A percentile compares a stretch with the other conserved stretches of the same genome.
Evolutionary conservation across 495 filamentous ascomycete species (phyloP).

Genomic region (Jackrogersella minutella): DNA sequence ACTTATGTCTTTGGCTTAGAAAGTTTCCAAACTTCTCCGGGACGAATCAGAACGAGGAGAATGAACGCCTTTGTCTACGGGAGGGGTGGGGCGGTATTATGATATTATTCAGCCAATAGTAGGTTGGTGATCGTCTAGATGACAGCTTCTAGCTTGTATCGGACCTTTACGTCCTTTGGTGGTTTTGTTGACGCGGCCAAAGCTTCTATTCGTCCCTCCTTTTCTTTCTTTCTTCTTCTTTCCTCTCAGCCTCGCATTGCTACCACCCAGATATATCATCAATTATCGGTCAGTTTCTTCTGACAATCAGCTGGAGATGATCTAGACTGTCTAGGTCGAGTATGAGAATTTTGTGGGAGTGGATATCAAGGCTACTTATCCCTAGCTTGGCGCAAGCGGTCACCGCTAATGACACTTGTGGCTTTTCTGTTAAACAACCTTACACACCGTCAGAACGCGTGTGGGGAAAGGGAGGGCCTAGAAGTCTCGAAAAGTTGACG

Average conservation of each 20-base stretch:
- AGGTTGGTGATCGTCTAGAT: slow-evolving; percentile 21
- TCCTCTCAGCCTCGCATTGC: slow-evolving; percentile 28
- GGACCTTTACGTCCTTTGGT: slow-evolving; percentile 10
- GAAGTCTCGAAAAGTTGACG: neutral
- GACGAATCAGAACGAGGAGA: slow-evolving; percentile 10
- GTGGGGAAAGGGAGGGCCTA: slow-evolving; percentile 19
- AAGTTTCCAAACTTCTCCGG: neutral
- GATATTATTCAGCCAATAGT: slow-evolving; percentile 16
- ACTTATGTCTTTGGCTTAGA: neutral
- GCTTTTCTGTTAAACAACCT: neutral
- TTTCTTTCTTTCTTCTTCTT: too few relatives aligned
- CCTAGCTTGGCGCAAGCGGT: too few relatives aligned
- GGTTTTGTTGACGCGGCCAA: slow-evolving; percentile 7
- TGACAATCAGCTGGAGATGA: too few relatives aligned
- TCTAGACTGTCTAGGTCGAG: neutral
- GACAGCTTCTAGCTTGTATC: slow-evolving; percentile 31
- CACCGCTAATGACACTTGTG: neutral
- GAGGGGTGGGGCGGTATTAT: slow-evolving; percentile 2
- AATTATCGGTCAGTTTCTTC: too few relatives aligned
- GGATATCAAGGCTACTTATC: too few relatives aligned
- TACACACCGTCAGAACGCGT: slow-evolving; percentile 2
- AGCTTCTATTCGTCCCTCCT: slow-evolving; percentile 1
- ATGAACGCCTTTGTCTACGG: neutral
- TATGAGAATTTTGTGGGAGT: too few relatives aligned
- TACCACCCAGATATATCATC: too few relatives aligned